phyloP scores from a whole-genome alignment of 179 eudicot species.

The Amaranthus tricolor region DNA sequence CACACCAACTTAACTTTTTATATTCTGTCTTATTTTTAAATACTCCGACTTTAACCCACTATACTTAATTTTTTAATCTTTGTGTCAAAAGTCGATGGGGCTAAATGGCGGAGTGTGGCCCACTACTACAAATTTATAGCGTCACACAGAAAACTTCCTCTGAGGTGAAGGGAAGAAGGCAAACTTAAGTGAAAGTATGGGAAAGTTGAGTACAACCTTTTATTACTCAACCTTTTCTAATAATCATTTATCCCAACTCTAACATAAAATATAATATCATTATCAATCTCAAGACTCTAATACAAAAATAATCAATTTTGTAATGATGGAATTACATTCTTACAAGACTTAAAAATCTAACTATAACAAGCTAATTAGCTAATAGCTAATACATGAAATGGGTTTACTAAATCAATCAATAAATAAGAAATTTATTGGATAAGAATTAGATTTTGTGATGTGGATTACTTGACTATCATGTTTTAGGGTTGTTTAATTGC shows the following conservation, averaged over 20 bases:
- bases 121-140: background rate
- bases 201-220: slow-evolving; percentile 16
- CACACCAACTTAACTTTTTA: no score
- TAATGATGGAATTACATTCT: background rate
- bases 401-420: slow-evolving; percentile 1
- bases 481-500: no score
- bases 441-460: background rate
- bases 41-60: no score
- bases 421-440: background rate
- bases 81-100: background rate
- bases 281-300: background rate
- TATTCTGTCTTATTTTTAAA: no score
- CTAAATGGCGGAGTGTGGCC: background rate
- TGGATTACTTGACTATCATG: background rate
- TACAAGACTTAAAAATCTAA: background rate
- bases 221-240: slow-evolving; percentile 10
- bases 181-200: slow-evolving; percentile 7
- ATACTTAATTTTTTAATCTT: no score
- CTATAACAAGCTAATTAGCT: background rate
- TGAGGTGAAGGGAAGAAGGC: background rate
- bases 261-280: background rate
- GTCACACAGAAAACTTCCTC: background rate
- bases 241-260: background rate
- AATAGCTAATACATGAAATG: background rate
- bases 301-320: background rate